phyloP scores from a whole-genome alignment of 2,329 filamentous ascomycete species.

The Dichotomopilus funicola region DNA sequence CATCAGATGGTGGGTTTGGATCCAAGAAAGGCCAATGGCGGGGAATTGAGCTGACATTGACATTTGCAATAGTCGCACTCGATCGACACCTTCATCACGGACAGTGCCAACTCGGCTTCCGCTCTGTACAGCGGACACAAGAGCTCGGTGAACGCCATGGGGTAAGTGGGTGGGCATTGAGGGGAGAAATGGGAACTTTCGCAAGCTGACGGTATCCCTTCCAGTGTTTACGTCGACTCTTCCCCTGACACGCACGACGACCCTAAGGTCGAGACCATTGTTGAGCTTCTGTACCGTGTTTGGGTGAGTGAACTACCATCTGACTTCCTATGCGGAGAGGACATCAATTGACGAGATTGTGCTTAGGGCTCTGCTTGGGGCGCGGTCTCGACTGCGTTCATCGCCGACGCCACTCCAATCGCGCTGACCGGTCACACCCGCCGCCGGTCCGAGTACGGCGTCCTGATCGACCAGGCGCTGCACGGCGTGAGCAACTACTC shows the following conservation, averaged over 20 bases:
- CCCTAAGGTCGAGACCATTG: constrained; percentile 79
- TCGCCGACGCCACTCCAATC: constrained; percentile 77
- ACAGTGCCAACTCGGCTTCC: constrained; percentile 78
- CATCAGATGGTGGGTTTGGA: constrained; percentile 62
- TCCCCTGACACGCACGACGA: constrained; percentile 69
- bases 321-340: not conserved
- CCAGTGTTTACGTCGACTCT: constrained; percentile 67
- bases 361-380: constrained; percentile 50
- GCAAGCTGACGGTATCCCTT: not conserved
- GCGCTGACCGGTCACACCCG: constrained; percentile 68
- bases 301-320: constrained; percentile 40
- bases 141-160: constrained; percentile 73
- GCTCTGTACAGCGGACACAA: constrained; percentile 80
- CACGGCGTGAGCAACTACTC: constrained; percentile 73
- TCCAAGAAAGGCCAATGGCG: not conserved
- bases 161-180: constrained; percentile 33
- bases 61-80: constrained; percentile 57
- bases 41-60: not conserved
- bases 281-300: constrained; percentile 67
- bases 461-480: constrained; percentile 69
- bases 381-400: constrained; percentile 71
- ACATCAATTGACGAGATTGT: not conserved
- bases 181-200: not conserved
- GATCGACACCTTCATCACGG: constrained; percentile 78
- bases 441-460: constrained; percentile 59